phyloP scores from a whole-genome alignment of 768 basidiomycete genomes.

The Exidia glandulosa region DNA sequence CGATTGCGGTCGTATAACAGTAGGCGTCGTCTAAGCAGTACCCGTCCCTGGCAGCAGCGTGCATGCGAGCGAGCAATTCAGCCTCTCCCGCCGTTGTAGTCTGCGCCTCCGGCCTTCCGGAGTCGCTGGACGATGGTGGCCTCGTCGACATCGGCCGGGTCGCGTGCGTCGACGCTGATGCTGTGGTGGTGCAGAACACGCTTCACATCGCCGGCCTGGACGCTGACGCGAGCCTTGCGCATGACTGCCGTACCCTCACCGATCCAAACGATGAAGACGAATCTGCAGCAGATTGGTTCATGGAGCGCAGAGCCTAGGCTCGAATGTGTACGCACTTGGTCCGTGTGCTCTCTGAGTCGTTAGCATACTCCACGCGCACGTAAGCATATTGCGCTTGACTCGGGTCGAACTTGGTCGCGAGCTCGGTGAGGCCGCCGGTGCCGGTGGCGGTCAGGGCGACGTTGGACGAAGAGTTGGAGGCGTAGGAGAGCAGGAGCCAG shows the following conservation, averaged over 20 bases:
- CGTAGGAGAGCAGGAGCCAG: slow-evolving; percentile 88
- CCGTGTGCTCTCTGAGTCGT: slow-evolving; percentile 75
- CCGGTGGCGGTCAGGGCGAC: slow-evolving; percentile 61
- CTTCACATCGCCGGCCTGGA: slow-evolving; percentile 86
- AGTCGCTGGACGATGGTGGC: slow-evolving; percentile 73
- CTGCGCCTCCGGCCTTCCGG: slow-evolving; percentile 83
- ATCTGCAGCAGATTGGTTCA: slow-evolving; percentile 13
- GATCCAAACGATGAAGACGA: slow-evolving; percentile 78
- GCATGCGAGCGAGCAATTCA: not conserved
- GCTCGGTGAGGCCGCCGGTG: slow-evolving; percentile 66
- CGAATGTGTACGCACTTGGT: slow-evolving; percentile 42
- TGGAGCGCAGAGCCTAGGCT: not conserved
- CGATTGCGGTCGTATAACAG: not conserved
- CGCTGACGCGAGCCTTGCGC: slow-evolving; percentile 69
- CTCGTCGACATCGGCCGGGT: slow-evolving; percentile 77
- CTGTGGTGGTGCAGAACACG: slow-evolving; percentile 42
- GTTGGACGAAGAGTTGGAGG: slow-evolving; percentile 25
- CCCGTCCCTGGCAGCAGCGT: too few relatives aligned
- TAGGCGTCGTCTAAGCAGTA: not conserved
- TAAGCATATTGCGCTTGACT: slow-evolving; percentile 76
- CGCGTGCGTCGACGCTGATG: slow-evolving; percentile 61
- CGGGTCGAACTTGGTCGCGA: slow-evolving; percentile 59
- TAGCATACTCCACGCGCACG: slow-evolving; percentile 71
- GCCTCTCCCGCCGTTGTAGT: slow-evolving; percentile 56
- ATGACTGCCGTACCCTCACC: slow-evolving; percentile 76